These are phyloP conservation scores for Colletotrichum salicis DNA, from an alignment of 2,329 filamentous ascomycete species.

Conservation along the genomic window DNA sequence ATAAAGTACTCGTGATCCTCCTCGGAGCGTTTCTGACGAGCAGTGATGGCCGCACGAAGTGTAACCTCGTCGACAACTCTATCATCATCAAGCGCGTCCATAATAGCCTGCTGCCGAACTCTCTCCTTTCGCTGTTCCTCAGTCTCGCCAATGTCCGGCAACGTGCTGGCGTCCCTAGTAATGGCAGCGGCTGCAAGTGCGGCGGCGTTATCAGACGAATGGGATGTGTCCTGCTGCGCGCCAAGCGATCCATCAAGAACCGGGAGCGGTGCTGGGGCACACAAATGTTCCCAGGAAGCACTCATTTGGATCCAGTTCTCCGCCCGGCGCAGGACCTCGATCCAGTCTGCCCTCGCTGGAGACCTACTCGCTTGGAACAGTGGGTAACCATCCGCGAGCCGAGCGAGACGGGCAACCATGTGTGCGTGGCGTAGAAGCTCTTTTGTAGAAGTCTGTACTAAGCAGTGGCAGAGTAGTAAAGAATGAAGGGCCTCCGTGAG, in stretches of 20 bases:
- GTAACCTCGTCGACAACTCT: conserved; percentile 73
- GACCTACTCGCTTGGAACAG: conserved; percentile 80
- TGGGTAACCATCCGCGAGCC: conserved; percentile 82
- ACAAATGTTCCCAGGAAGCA: conserved; percentile 77
- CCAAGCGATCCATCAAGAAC: conserved; percentile 37
- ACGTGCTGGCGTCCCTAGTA: conserved; percentile 39
- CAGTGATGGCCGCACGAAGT: conserved; percentile 71
- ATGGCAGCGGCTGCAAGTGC: conserved; percentile 50
- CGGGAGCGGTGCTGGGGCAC: conserved; percentile 67
- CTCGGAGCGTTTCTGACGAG: conserved; percentile 67
- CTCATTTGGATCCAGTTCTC: conserved; percentile 76
- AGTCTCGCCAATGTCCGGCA: conserved; percentile 50
- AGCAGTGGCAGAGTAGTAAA: conserved; percentile 80
- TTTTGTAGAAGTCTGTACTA: conserved; percentile 80
- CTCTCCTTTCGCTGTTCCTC: conserved; percentile 67
- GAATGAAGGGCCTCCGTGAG: conserved; percentile 83
- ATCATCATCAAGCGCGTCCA: conserved; percentile 75
- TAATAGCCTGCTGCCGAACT: conserved; percentile 72
- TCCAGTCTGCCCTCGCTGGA: conserved; percentile 82
- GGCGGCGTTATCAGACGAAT: conserved; percentile 42
- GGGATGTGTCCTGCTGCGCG: conserved; percentile 37
- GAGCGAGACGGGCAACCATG: conserved; percentile 80
- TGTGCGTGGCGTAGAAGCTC: conserved; percentile 83
- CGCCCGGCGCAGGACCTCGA: conserved; percentile 75
- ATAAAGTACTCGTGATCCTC: conserved; percentile 56